Evolutionary conservation across 345 rosid species (phyloP), one percentile per base, ranked within the genome.

Genomic region (Ceriops zippeliana): DNA sequence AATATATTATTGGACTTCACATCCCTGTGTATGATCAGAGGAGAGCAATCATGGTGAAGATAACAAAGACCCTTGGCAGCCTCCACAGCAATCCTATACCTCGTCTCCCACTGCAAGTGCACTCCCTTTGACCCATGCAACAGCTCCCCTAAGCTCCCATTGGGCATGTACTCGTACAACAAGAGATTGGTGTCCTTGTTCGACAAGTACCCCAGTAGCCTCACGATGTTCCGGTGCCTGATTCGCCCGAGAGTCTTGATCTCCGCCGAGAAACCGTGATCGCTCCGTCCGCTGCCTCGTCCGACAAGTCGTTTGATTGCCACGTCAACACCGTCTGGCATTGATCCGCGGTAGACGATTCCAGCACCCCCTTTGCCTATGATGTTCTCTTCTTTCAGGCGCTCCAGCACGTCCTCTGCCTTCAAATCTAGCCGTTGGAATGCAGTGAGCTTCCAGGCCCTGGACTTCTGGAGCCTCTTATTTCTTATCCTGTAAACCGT

Each of bases 311-410:
- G 78, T 76, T 93, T 93, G 64, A 90, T 91, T 21, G 97, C 98
- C 4, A 91, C 89, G 65, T 86, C 95, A 1, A 62, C 63, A 52
- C 89, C 91, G 61, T 82, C 78, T 0, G 83, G 85, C 97, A 93
- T 88, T 17, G 88, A 87, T 38, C 96, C 98, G 0, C 90, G 87
- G 77, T 93, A 93, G 38, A 93, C 97, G 35, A 80, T 86, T 51
- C 98, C 97, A 1, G 97, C 91, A 31, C 96, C 97, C 2, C 98
- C 98, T 88, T 89, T 91, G 24, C 97, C 98, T 37, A 93, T 93
- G 7, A 93, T 88, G 79, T 89, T 91, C 77, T 91, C 97, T 9
- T 93, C 97, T 52, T 86, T 85, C 58, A 93, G 70, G 56, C 98
- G 89, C 56, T 89, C 92, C 2, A 89, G 77, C 11, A 93, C 95